phyloP scores from a whole-genome alignment of 371 early-diverging fungal genomes.

The Lichtheimia ramosa region DNA sequence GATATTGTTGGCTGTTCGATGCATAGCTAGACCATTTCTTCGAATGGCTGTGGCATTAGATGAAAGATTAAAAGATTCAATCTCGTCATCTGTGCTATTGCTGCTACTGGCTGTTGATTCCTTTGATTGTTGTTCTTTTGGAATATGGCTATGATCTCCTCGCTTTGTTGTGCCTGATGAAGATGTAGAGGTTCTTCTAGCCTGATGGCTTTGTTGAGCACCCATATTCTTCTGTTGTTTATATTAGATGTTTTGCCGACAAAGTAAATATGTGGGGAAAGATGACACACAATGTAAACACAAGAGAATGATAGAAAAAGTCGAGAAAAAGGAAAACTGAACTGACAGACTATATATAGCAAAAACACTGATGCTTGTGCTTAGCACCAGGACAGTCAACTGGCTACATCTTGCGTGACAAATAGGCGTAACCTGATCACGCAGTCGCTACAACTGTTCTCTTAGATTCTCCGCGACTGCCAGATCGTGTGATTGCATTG shows the following conservation, averaged over 20 bases:
- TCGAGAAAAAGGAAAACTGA: not conserved
- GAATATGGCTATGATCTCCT: not conserved
- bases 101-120: not conserved
- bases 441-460: not conserved
- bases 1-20: not conserved
- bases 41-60: not conserved
- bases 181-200: not conserved
- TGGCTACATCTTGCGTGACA: not conserved
- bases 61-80: not conserved
- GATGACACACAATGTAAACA: not conserved
- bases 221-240: constrained; percentile 4
- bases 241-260: not conserved
- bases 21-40: not conserved
- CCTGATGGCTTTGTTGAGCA: constrained; percentile 13
- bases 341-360: constrained; percentile 3
- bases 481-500: no score
- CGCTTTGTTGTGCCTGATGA: not conserved
- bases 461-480: no score
- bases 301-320: not conserved
- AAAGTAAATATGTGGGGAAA: no score
- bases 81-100: not conserved
- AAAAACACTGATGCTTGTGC: not conserved
- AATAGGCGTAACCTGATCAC: not conserved
- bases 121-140: not conserved
- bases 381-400: not conserved